Conservation (phyloP, 148 eudicot species). For the Rhododendron griersonianum region DNA sequence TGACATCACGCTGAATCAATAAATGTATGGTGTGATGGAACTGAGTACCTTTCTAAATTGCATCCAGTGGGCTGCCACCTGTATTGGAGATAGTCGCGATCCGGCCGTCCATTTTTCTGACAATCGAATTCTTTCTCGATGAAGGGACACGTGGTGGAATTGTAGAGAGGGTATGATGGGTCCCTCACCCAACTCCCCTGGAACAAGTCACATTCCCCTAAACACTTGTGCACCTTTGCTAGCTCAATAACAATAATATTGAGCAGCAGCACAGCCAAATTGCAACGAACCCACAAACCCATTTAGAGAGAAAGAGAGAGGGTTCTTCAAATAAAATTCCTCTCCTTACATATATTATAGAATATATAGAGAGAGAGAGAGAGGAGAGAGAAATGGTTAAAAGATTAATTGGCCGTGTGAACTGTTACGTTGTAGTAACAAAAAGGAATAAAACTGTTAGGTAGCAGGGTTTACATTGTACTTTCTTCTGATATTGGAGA, state of each 20-base stretch:
- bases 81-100: too few species aligned
- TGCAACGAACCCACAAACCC: background rate
- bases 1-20: too few species aligned
- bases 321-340: background rate
- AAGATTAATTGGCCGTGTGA: background rate
- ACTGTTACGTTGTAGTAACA: background rate
- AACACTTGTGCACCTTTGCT: background rate
- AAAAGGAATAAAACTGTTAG: background rate
- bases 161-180: slow-evolving; percentile 34
- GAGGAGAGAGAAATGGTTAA: background rate
- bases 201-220: slow-evolving; percentile 37
- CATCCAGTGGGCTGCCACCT: too few species aligned
- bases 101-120: too few species aligned
- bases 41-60: too few species aligned
- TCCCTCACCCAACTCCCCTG: slow-evolving; percentile 54
- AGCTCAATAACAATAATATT: background rate
- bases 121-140: slow-evolving; percentile 30
- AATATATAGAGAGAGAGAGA: background rate
- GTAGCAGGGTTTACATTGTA: background rate
- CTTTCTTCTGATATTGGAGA: background rate
- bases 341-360: background rate
- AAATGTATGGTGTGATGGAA: too few species aligned
- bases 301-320: background rate
- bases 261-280: background rate
- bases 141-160: slow-evolving; percentile 38